Base-by-base conservation (phyloP, 2,329 filamentous ascomycete species). In the Neonectria neomacrospora region DNA sequence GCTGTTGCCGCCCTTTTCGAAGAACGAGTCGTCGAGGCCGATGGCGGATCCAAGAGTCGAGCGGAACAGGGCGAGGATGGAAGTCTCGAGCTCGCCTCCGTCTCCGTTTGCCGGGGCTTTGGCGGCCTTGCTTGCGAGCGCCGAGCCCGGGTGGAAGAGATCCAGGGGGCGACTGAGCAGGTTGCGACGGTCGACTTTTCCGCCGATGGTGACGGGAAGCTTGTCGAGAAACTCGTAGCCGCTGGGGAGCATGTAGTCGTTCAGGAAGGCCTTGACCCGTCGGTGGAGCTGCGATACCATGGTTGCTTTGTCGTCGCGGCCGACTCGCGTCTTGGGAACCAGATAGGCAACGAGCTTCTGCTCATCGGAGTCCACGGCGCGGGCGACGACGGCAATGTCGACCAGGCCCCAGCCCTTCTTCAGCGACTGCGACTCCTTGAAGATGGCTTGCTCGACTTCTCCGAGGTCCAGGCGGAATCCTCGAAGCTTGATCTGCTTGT, bases 381-480 rank as follows among this genome's bases (percentile, higher is more conserved):
- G 70, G n/a, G 66, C 64, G 5, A 72, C 56, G 3, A 71, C 65
- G 5, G 66, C 67, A 32, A 69, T 65, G 39, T 70, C 67, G 2
- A 67, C 23, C 3, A 74, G 55, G 4, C 28, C 39, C 1, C 64
- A 61, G 4, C 48, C 48, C 8, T 44, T 61, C 39, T 55, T 58
- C 47, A 67, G 26, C 7, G 47, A 52, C 42, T 68, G 67, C 7
- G 65, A 71, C 30, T 64, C 70, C 44, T 63, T 67, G 61, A 67
- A 68, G 12, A 71, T 65, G 18, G 65, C 56, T 6, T 64, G 60
- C 58, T 80, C 79, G 6, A 81, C 61, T 41, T 82, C 80, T 28
- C 77, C 71, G 2, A 82, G 71, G 54, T 83, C 79, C 10, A 81
- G 59, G 3, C 81, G 77, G 62, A 78, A 67, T 1, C 72, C 73